Base-by-base conservation (phyloP, 257 asterid species). In the Nicotiana otophora region DNA sequence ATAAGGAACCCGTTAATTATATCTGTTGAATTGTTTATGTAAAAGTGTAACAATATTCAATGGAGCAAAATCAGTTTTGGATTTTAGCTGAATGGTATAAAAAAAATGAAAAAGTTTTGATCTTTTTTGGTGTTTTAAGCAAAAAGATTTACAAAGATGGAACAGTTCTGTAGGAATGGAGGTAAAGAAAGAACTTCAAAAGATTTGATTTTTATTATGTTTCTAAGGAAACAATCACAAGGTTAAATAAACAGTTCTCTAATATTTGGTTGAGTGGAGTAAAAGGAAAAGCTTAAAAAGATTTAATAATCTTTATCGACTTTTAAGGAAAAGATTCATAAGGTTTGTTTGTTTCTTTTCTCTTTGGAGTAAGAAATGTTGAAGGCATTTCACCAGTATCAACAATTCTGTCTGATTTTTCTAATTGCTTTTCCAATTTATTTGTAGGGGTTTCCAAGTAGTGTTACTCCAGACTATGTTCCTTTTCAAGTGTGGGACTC, bases 401-500 rank as follows among this genome's bases (percentile, higher is more conserved):
- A 2, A 1, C 16, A 36, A 26, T 26, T 75, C 28, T 28, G 28
- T 51, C 63, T 74, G 63, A 26, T 74, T 26, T 26, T 48, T 51
- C 42, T 48, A 26, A 28, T 46, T 8, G 2, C 26, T 48, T 74
- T 74, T 36, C 7, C 67, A 65, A 28, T 81, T 33, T 70, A 65
- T 81, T 16, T 51, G 12, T 72, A 96, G 99, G 99, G 99, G 9
- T 96, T 92, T 85, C 99, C 99, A 1, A 85, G 88, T 88, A 94
- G 98, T 60, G 97, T 94, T 48, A 96, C 99, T n/a, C 91, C 95
- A 30, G 99, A 96, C 83, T 96, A 96, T 82, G 83, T 85, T 14
- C 97, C 96, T 77, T 96, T 94, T 81, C 99, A 96, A 85, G 75
- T 94, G 77, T 96, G 99, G 99, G 98, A 96, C 84, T 93, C 91